phyloP scores from a whole-genome alignment of 2,329 filamentous ascomycete genomes.

The Volutella citrinella region DNA sequence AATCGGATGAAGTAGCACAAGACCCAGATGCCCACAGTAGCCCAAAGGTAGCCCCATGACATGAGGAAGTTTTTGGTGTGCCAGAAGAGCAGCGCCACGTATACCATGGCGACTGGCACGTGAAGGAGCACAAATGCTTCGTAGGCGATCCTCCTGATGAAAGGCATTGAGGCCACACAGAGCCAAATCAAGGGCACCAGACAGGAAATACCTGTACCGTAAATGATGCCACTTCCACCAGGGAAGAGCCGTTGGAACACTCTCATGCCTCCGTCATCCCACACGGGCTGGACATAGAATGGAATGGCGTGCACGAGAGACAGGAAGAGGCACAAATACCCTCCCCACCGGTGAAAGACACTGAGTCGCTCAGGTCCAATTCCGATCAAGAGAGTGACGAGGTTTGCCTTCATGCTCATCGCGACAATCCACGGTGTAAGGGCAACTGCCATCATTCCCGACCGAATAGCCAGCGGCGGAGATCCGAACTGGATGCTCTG shows the following conservation, averaged over 20 bases:
- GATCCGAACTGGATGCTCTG: constrained; percentile 82
- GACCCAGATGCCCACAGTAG: constrained; percentile 75
- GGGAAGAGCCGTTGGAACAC: constrained; percentile 71
- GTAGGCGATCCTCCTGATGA: constrained; percentile 74
- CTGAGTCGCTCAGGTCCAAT: constrained; percentile 91
- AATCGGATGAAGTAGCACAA: constrained; percentile 71
- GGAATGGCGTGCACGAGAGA: constrained; percentile 82
- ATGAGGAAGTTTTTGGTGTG: constrained; percentile 90
- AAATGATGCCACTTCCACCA: constrained; percentile 64
- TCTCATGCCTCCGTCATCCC: constrained; percentile 71
- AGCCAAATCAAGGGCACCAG: constrained; percentile 79
- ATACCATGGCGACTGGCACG: constrained; percentile 75
- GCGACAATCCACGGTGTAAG: constrained; percentile 91
- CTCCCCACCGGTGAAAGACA: constrained; percentile 88
- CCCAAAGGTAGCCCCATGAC: constrained; percentile 86
- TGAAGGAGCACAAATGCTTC: constrained; percentile 83
- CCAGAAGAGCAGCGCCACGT: constrained; percentile 88
- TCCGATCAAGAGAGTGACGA: constrained; percentile 79
- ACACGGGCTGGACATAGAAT: constrained; percentile 86
- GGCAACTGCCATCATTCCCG: constrained; percentile 89
- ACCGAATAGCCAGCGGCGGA: constrained; percentile 79
- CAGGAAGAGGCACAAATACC: constrained; percentile 80
- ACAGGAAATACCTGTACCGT: constrained; percentile 82
- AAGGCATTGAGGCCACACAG: constrained; percentile 78
- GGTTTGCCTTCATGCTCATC: constrained; percentile 86